These are phyloP conservation scores for Starmerella asiatica DNA, from an alignment of 805 yeast genomes.

Conservation along the genomic window DNA sequence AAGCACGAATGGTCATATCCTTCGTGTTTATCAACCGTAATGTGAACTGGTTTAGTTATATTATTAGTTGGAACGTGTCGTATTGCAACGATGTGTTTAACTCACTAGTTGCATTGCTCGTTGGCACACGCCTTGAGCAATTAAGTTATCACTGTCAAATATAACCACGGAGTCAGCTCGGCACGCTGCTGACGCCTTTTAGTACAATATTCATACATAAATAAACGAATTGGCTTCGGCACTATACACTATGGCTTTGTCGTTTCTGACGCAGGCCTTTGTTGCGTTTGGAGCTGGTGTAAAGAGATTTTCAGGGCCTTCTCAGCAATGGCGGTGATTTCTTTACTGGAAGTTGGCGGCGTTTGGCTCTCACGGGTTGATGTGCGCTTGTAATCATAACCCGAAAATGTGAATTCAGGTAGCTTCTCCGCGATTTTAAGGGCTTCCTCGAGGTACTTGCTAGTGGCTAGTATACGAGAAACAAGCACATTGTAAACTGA, in stretches of 20 bases:
- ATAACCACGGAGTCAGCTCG: too few relatives aligned
- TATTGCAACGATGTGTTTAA: too few relatives aligned
- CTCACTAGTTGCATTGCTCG: too few relatives aligned
- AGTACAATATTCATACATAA: too few relatives aligned
- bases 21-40: conserved; percentile 50
- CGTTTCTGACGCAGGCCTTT: too few relatives aligned
- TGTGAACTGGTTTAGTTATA: too few relatives aligned
- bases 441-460: conserved; percentile 34
- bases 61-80: too few relatives aligned
- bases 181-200: too few relatives aligned
- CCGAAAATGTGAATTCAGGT: conserved; percentile 48
- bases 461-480: conserved; percentile 49
- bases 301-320: not conserved
- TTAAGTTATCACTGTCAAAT: too few relatives aligned
- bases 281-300: not conserved
- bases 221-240: too few relatives aligned
- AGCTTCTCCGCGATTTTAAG: conserved; percentile 35
- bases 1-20: conserved; percentile 89
- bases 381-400: conserved; percentile 36
- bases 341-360: not conserved
- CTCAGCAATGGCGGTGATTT: not conserved
- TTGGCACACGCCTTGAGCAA: too few relatives aligned
- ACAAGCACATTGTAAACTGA: conserved; percentile 55
- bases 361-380: not conserved
- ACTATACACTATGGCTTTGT: too few relatives aligned